Base-by-base conservation (phyloP, 208 protist genomes). In the Leishmania lainsoni region DNA sequence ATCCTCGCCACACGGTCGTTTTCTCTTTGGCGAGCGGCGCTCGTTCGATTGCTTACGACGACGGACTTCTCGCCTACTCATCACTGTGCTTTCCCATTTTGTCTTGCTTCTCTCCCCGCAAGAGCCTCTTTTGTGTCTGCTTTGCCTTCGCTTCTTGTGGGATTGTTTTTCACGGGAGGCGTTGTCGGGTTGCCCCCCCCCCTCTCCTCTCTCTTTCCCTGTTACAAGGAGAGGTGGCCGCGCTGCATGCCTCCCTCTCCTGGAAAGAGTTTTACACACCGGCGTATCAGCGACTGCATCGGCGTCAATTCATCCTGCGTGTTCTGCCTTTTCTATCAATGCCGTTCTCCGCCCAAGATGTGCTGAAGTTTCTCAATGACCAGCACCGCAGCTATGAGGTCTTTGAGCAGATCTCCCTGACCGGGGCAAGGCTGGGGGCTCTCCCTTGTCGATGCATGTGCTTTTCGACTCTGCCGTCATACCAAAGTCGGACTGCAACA, bases 331-430 rank as follows among this genome's bases (percentile, higher is more conserved):
- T 2, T 26, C 9, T 17, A 29, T 35, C 26, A 14, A 85, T 85
- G 82, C 58, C 77, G 4, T 77, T 85, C 73, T 85, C 77, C 4
- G 63, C 82, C 3, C 71, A 81, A 20, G 66, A 51, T 52, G 66
- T 85, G 59, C 54, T 81, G 35, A 45, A 65, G 17, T 71, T 81
- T 26, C 61, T 85, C 22, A 69, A 75, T 65, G 42, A 69, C 3
- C 51, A 66, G 1, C 61, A 69, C 26, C 49, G 77, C 51, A 39
- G 48, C 49, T 81, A 56, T 74, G 77, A 81, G 54, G 72, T 63
- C 14, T 85, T 85, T 29, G 72, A 78, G 73, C 82, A 85, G 42
- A 79, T 85, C 52, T 78, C 82, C 1, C 52, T 85, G 71, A 56
- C 54, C 56, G 17, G 45, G 32, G 45, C 48, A 61, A n/a, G 56